Base-by-base conservation (phyloP, 1,139 yeast genomes). In the Nakaseomyces nivariensis region DNA sequence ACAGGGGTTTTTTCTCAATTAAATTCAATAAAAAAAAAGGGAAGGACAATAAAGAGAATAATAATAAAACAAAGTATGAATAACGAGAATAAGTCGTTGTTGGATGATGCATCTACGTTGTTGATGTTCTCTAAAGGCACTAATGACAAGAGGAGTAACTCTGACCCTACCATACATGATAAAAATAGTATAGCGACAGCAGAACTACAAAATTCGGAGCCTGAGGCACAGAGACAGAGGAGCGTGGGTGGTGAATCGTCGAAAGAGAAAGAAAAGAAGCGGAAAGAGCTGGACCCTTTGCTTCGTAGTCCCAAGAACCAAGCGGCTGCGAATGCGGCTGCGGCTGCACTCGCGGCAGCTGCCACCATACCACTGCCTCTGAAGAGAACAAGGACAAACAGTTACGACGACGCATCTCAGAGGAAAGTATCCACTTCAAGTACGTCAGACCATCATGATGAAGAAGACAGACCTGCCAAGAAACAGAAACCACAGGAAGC, bases 101-200 rank as follows among this genome's bases (percentile, higher is more conserved):
- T 78, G 13, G 79, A 77, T 57, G 85, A 80, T 67, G 85, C 86
- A 2, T 78, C 84, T n/a, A 77, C 85, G 24, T 67, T 81, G 49
- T 68, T 80, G 52, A 76, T 79, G 83, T 79, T 81, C 64, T 82
- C 84, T 29, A 78, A 74, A 55, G 76, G 75, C 49, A 50, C 49
- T 27, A 9, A 45, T 11, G 44, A 41, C 4, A 41, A 41, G 25
- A 38, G 40, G 27, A 40, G 24, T 25, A 17, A 43, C 26, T 37
- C 42, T n/a, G 34, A 25, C 22, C 25, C 34, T 9, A 37, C 49
- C 22, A 17, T 17, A 17, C 22, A 17, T 17, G 22, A 17, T 17
- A 17, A 17, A 17, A 17, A 17, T 3, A 17, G 22, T 17, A 17
- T 17, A 22, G 24, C 17, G 43, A 33, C n/a, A 33, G 36, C n/a